A percentile compares a stretch with the other conserved stretches of the same genome.
Conservation (phyloP, 176 grass and related monocot species). For the Bromus sterilis region DNA sequence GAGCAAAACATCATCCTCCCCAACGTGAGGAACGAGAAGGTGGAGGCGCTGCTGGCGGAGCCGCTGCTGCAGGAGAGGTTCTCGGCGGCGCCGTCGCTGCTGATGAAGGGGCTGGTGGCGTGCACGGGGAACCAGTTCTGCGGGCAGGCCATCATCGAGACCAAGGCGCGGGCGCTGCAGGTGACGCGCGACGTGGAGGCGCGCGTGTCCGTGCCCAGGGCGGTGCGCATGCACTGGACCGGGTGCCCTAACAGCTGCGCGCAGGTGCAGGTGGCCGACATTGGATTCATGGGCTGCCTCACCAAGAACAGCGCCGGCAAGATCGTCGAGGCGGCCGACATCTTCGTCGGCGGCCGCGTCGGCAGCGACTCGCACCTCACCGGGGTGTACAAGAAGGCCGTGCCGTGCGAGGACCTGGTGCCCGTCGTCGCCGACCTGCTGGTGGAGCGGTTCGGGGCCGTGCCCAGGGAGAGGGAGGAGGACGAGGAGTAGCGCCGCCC, state of each 20-base stretch:
- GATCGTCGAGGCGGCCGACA: conserved; percentile 56
- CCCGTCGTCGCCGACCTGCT: conserved; percentile 70
- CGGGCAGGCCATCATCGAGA: conserved; percentile 94
- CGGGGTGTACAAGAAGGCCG: conserved; percentile 67
- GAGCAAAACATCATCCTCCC: conserved; percentile 98
- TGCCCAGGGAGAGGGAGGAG: conserved; percentile 59
- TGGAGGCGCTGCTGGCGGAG: conserved; percentile 54
- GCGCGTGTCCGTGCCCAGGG: conserved; percentile 40
- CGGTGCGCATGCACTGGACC: conserved; percentile 82
- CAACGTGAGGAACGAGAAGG: conserved; percentile 41
- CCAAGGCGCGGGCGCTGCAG: conserved; percentile 72
- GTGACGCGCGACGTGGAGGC: conserved; percentile 74
- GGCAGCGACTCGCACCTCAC: conserved; percentile 84
- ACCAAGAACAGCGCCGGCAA: conserved; percentile 59
- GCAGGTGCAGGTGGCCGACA: conserved; percentile 97
- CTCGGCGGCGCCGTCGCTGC: conserved; percentile 59
- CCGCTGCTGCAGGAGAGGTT: conserved; percentile 48
- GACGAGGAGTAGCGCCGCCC: conserved; percentile 48
- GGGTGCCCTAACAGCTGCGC: conserved; percentile 82
- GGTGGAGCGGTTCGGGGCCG: conserved; percentile 64
- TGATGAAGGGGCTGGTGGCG: conserved; percentile 62
- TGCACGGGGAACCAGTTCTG: conserved; percentile 97
- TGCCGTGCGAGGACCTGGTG: conserved; percentile 80
- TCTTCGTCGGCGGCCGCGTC: conserved; percentile 72
- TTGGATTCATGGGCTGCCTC: conserved; percentile 92